phyloP scores from a whole-genome alignment of 75 land plant species.

The Ceratopteris richardii region DNA sequence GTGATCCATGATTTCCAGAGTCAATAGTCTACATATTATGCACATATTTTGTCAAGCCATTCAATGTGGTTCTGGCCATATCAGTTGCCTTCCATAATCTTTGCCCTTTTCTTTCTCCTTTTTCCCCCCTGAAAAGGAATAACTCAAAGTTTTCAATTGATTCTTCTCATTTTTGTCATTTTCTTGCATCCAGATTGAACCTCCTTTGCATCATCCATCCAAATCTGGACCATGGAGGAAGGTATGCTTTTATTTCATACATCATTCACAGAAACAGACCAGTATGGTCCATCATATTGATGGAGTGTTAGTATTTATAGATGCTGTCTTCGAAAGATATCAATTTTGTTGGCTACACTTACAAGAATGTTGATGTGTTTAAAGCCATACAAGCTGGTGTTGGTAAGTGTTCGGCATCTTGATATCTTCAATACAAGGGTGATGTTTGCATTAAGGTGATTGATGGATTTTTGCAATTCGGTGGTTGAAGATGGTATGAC shows the following conservation, averaged over 20 bases:
- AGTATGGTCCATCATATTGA: not conserved
- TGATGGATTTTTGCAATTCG: not conserved
- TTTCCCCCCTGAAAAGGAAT: not conserved
- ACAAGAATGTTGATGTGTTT: conserved; percentile 87
- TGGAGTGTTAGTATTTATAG: conserved; percentile 29
- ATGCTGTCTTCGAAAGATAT: conserved; percentile 94
- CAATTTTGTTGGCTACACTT: conserved; percentile 95
- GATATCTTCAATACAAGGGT: not conserved
- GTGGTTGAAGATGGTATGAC: not conserved
- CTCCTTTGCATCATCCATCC: conserved; percentile 31
- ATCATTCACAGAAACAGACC: not conserved
- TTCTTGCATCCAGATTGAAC: conserved; percentile 33
- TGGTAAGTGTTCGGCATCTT: not conserved
- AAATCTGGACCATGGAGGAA: conserved; percentile 83
- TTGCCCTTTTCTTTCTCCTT: no score
- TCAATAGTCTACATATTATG: no score
- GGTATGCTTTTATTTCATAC: conserved; percentile 24
- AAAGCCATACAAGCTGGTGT: conserved; percentile 17
- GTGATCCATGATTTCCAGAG: no score
- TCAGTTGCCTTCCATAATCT: no score
- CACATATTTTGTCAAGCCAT: no score
- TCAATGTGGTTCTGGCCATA: no score
- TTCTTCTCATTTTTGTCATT: no score
- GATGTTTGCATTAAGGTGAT: not conserved
- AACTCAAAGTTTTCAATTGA: not conserved